Conservation (phyloP, 345 rosid species). For the Sonneratia alba region DNA sequence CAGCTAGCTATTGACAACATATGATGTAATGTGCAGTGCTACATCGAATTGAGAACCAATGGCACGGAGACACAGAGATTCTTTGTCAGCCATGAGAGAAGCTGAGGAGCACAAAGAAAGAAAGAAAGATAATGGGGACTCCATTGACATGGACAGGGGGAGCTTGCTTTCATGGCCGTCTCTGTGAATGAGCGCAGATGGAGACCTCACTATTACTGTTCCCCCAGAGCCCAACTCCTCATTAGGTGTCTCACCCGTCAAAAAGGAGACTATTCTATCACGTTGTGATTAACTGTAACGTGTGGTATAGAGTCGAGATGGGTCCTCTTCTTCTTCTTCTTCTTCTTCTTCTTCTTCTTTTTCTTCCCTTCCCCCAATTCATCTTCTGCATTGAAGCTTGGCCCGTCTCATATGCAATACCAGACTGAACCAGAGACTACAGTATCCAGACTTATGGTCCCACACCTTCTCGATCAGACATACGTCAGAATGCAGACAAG, state of each 20-base stretch:
- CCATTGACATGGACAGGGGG: constrained; percentile 2
- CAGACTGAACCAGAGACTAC: too few relatives aligned
- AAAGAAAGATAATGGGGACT: neutral
- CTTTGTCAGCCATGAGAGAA: neutral
- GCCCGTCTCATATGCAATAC: too few relatives aligned
- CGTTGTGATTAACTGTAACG: too few relatives aligned
- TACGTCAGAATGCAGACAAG: too few relatives aligned
- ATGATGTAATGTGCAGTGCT: neutral
- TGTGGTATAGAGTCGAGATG: too few relatives aligned
- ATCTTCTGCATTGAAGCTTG: too few relatives aligned
- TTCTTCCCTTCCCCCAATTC: too few relatives aligned
- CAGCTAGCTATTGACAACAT: neutral
- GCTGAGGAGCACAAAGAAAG: neutral
- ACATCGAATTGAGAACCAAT: neutral
- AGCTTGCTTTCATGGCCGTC: neutral
- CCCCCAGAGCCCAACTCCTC: neutral
- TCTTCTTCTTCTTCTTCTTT: too few relatives aligned
- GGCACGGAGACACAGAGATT: neutral
- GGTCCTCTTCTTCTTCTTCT: too few relatives aligned
- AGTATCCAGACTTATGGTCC: too few relatives aligned
- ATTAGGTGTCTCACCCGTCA: neutral
- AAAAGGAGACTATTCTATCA: too few relatives aligned
- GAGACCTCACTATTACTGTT: neutral
- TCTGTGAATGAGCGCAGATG: neutral
- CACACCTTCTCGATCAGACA: too few relatives aligned